Evolutionary conservation across 129 eudicot species (phyloP).

Genomic region (Tagetes patula): DNA sequence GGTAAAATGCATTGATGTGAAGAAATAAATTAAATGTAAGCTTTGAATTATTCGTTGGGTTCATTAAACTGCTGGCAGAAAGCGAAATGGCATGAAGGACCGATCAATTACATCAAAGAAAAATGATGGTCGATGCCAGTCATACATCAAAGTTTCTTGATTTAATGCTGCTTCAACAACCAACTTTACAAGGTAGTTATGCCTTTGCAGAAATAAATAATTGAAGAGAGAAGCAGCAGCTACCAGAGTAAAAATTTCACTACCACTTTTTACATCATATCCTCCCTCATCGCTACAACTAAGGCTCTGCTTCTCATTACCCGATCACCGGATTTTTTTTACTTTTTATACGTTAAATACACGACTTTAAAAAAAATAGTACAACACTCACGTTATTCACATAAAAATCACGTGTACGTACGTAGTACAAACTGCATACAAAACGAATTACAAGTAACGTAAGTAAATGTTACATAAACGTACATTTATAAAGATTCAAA

Average conservation of each 20-base stretch:
- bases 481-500: too few relatives aligned
- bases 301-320: too few relatives aligned
- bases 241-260: slow-evolving; percentile 5
- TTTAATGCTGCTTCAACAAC: slow-evolving; percentile 53
- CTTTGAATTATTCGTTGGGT: slow-evolving; percentile 42
- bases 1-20: slow-evolving; percentile 19
- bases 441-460: too few relatives aligned
- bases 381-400: too few relatives aligned
- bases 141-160: slow-evolving; percentile 29
- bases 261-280: not conserved
- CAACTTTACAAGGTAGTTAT: slow-evolving; percentile 44
- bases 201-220: slow-evolving; percentile 41
- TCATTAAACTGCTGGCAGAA: slow-evolving; percentile 50
- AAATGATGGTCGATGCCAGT: slow-evolving; percentile 45
- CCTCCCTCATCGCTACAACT: too few relatives aligned
- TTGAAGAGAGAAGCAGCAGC: slow-evolving; percentile 40
- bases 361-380: too few relatives aligned
- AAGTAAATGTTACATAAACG: too few relatives aligned
- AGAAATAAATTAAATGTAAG: slow-evolving; percentile 25
- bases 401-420: too few relatives aligned
- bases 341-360: too few relatives aligned
- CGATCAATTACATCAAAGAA: slow-evolving; percentile 50
- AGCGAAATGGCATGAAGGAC: slow-evolving; percentile 49
- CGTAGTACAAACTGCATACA: too few relatives aligned
- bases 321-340: too few relatives aligned